A percentile compares a stretch with the other conserved stretches of the same genome.
Conservation (phyloP, 225 moss, liverwort and hornwort genomes). For the Sphagnum contortum region DNA sequence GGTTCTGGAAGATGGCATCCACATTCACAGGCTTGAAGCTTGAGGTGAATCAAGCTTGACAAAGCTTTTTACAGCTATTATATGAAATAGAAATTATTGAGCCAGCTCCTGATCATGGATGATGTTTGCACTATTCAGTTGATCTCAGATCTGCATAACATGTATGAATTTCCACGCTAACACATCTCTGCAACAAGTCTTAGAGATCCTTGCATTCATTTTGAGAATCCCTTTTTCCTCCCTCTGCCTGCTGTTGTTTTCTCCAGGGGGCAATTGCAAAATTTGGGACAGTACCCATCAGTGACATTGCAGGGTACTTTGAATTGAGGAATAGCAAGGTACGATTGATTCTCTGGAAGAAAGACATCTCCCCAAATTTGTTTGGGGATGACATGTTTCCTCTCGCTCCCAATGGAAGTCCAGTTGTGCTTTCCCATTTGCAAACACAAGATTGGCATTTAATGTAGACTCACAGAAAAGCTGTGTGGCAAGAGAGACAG, state of each 20-base stretch:
- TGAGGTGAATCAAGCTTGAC: slow-evolving; percentile 36
- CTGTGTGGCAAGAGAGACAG: too few relatives aligned
- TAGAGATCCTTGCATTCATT: too few relatives aligned
- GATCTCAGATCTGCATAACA: not conserved
- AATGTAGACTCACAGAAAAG: too few relatives aligned
- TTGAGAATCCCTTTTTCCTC: too few relatives aligned
- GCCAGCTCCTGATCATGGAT: too few relatives aligned
- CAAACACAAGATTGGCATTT: too few relatives aligned
- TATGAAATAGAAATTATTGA: too few relatives aligned
- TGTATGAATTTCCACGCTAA: not conserved
- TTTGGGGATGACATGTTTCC: not conserved
- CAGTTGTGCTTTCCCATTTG: too few relatives aligned
- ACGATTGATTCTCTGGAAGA: slow-evolving; percentile 1
- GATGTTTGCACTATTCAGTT: too few relatives aligned
- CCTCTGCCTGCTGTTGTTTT: too few relatives aligned
- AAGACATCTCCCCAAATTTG: not conserved
- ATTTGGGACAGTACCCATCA: slow-evolving; percentile 96
- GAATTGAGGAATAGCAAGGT: slow-evolving; percentile 93
- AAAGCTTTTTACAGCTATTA: not conserved
- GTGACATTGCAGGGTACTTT: slow-evolving; percentile 80
- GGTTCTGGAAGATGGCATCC: slow-evolving; percentile 99
- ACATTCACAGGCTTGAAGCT: slow-evolving; percentile 96
- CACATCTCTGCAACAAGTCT: too few relatives aligned
- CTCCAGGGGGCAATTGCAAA: slow-evolving; percentile 86
- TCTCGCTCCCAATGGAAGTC: too few relatives aligned